Evolutionary conservation across 2,329 filamentous ascomycete genomes (phyloP).

Genomic region (Paraphoma chrysanthemicola): DNA sequence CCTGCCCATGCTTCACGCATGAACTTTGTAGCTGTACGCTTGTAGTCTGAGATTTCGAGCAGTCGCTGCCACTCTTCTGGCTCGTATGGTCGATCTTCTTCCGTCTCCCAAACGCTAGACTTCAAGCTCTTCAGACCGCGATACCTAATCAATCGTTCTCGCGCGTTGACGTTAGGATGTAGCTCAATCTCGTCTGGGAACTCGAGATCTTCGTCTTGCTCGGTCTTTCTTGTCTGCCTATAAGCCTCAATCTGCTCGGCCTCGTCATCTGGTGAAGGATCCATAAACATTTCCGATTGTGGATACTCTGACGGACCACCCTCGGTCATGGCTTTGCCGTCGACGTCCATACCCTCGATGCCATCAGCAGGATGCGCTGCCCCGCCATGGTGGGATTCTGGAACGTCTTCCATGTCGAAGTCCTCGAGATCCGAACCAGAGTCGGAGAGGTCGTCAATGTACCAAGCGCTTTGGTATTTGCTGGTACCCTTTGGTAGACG

Average conservation of each 20-base stretch:
- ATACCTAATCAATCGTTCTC: constrained; percentile 85
- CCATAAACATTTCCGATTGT: constrained; percentile 90
- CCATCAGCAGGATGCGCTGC: constrained; percentile 80
- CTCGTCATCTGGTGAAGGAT: constrained; percentile 81
- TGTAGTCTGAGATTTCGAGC: constrained; percentile 88
- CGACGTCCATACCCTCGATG: constrained; percentile 66
- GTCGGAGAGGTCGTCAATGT: constrained; percentile 79
- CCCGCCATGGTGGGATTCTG: constrained; percentile 59
- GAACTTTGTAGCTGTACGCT: constrained; percentile 77
- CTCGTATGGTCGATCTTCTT: constrained; percentile 85
- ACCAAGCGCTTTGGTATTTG: constrained; percentile 94
- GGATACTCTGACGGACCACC: constrained; percentile 86
- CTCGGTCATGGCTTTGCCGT: constrained; percentile 71
- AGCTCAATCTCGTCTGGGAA: constrained; percentile 98
- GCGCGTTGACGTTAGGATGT: constrained; percentile 82
- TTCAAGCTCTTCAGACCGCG: constrained; percentile 90
- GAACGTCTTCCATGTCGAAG: constrained; percentile 66
- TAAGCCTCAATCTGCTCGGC: constrained; percentile 82
- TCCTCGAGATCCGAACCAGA: constrained; percentile 81
- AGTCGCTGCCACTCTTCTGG: constrained; percentile 89
- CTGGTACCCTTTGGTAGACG: constrained; percentile 90
- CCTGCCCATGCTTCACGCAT: constrained; percentile 86
- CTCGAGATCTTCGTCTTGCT: constrained; percentile 88
- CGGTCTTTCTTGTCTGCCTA: constrained; percentile 76
- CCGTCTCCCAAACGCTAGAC: constrained; percentile 86